Percentiles rank a stretch among this genome's conserved stretches.
Conservation (phyloP, 1,139 yeast species). For the Lodderomyces margitis region DNA sequence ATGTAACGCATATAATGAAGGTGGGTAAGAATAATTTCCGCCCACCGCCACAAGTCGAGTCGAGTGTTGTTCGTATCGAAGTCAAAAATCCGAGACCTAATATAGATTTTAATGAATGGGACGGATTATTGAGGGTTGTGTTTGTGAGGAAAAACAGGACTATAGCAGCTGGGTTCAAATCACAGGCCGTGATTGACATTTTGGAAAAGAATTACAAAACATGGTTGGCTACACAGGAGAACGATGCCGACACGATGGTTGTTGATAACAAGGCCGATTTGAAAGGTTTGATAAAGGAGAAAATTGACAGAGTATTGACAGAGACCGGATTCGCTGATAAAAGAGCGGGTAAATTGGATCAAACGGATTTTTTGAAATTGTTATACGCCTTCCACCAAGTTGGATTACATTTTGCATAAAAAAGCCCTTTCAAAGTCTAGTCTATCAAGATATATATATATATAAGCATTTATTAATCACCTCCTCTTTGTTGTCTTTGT, state of each 20-base stretch:
- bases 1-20: slow-evolving; percentile 96
- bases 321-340: slow-evolving; percentile 81
- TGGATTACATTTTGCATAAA: slow-evolving; percentile 89
- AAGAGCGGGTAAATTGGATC: slow-evolving; percentile 93
- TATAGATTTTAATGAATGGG: slow-evolving; percentile 95
- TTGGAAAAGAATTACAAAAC: slow-evolving; percentile 88
- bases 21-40: slow-evolving; percentile 95
- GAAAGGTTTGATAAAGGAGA: slow-evolving; percentile 50
- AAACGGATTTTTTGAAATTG: slow-evolving; percentile 84
- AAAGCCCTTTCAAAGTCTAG: not conserved
- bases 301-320: slow-evolving; percentile 63
- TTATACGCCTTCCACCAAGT: slow-evolving; percentile 95
- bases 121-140: slow-evolving; percentile 84
- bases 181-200: slow-evolving; percentile 75
- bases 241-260: slow-evolving; percentile 51
- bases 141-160: slow-evolving; percentile 94
- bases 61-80: slow-evolving; percentile 91
- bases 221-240: slow-evolving; percentile 57
- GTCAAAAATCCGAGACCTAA: slow-evolving; percentile 90
- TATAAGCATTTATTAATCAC: slow-evolving; percentile 16
- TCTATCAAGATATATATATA: not conserved
- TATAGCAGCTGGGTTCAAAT: slow-evolving; percentile 88
- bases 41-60: slow-evolving; percentile 98
- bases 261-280: slow-evolving; percentile 48
- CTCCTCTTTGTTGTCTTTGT: slow-evolving; percentile 46